These are phyloP conservation scores for Lactarius evosmus DNA, from an alignment of 768 basidiomycete genomes.

Conservation along the genomic window DNA sequence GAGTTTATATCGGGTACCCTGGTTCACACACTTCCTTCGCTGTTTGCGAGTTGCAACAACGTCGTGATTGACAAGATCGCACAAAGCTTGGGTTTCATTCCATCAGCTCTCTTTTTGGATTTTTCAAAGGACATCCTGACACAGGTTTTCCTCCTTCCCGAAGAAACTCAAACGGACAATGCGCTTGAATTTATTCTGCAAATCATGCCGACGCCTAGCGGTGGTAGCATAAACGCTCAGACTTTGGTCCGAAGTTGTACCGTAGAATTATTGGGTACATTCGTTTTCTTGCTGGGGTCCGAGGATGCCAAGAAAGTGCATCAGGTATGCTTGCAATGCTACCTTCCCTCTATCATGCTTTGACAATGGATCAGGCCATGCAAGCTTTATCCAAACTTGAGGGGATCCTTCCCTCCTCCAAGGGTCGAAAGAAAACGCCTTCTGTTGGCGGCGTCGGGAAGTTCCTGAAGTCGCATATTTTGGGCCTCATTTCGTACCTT, in stretches of 20 bases:
- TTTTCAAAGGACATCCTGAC: conserved; percentile 61
- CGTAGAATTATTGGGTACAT: conserved; percentile 65
- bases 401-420: conserved; percentile 32
- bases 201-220: conserved; percentile 48
- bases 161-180: conserved; percentile 52
- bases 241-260: conserved; percentile 63
- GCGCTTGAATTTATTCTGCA: conserved; percentile 61
- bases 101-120: conserved; percentile 53
- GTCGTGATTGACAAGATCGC: conserved; percentile 62
- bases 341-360: not conserved
- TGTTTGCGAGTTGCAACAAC: conserved; percentile 61
- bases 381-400: conserved; percentile 47
- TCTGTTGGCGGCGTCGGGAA: conserved; percentile 43
- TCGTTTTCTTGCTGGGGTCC: conserved; percentile 78
- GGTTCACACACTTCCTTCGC: conserved; percentile 59
- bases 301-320: conserved; percentile 46
- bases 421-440: conserved; percentile 32
- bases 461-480: conserved; percentile 72
- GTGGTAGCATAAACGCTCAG: conserved; percentile 39
- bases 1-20: conserved; percentile 67
- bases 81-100: conserved; percentile 43
- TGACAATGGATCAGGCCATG: conserved; percentile 34
- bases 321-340: conserved; percentile 29
- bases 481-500: conserved; percentile 80
- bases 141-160: conserved; percentile 58